Conservation (phyloP, 805 yeast species). For the Metschnikowia lochheadii region DNA sequence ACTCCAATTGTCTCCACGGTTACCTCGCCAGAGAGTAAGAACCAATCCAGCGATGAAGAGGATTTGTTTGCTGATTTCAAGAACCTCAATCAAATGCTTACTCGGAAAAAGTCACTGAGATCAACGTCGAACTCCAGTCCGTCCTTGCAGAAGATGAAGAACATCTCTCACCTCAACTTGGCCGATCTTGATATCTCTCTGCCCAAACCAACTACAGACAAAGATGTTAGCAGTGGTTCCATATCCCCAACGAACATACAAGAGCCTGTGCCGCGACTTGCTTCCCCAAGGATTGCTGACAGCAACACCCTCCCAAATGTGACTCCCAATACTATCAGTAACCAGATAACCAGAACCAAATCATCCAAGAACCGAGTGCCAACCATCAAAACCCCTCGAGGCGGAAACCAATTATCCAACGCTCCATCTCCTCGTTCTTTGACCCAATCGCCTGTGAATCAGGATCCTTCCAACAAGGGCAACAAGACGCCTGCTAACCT, state of each 20-base stretch:
- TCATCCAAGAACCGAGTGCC: constrained; percentile 2
- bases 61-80: constrained; percentile 8
- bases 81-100: constrained; percentile 7
- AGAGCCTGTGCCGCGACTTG: constrained; percentile 6
- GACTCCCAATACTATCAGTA: background rate
- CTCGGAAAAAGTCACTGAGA: background rate
- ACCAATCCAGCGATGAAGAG: constrained; percentile 31
- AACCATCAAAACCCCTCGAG: background rate
- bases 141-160: constrained; percentile 25
- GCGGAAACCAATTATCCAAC: background rate
- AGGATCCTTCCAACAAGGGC: background rate
- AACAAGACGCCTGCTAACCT: constrained; percentile 7
- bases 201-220: constrained; percentile 9
- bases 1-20: constrained; percentile 62
- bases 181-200: constrained; percentile 25
- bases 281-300: constrained; percentile 4
- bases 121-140: background rate
- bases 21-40: constrained; percentile 47
- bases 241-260: constrained; percentile 19
- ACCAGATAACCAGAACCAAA: constrained; percentile 2
- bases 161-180: constrained; percentile 39
- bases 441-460: background rate
- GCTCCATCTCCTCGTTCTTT: background rate
- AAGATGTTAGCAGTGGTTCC: constrained; percentile 15
- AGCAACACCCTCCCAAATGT: background rate